Evolutionary conservation across 139 green algal species (phyloP), one percentile per base, ranked within the genome.

Genomic region (Chlamydomonas incerta): DNA sequence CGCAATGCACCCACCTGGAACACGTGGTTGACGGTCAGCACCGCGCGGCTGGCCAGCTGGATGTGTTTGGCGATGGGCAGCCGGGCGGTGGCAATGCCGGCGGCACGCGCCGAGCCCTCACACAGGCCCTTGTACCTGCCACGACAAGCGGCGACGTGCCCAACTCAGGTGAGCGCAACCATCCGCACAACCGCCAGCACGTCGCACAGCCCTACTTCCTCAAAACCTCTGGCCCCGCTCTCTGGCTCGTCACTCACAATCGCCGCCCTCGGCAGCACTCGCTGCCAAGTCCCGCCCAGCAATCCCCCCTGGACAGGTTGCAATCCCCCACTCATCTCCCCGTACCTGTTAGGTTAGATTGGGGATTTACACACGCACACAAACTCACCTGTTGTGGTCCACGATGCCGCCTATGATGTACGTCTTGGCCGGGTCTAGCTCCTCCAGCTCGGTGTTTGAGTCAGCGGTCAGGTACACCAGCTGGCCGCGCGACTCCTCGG

Each of bases 371-470:
- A n/a, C n/a, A n/a, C n/a, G n/a, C n/a, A n/a, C n/a, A n/a, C n/a
- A n/a, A n/a, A n/a, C 87, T 41, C 87, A 89, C 86, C 95, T 96
- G 91, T 98, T 98, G 70, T 95, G 90, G 88, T 98, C 96, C 26
- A 98, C 94, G 4, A 98, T 91, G 33, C 96, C 96, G 0, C 96
- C 96, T 17, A 98, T 93, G 84, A 98, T 92, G 89, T 98, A 98
- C 2, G 93, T 67, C 74, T 93, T 93, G 55, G 29, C 76, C 0
- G 80, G 58, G 73, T 97, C 93, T n/a, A 98, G 88, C 58, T 91
- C 93, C 0, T 87, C 35, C 8, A 98, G 81, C 87, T 96, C 93
- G 66, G 93, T 87, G 0, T 88, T 46, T 3, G 93, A 94, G 82
- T 98, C 96, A 31, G 96, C 95, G 0, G 95, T 96, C 14, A 98